Conservation (phyloP, 768 basidiomycete genomes). For the Dioszegia hungarica region DNA sequence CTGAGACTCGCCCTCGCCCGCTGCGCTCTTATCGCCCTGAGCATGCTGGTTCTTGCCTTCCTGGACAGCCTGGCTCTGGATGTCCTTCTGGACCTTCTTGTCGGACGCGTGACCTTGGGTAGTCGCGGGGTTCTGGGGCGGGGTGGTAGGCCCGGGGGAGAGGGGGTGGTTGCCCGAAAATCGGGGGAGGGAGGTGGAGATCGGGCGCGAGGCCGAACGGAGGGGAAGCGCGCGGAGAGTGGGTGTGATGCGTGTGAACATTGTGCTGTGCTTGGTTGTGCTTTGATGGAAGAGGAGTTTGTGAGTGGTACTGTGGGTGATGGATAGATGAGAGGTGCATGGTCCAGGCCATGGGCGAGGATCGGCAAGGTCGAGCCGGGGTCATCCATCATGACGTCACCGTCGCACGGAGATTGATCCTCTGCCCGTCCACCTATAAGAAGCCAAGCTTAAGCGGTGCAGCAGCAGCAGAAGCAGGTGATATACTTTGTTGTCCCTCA, state of each 20-base stretch:
- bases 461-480: too few relatives aligned
- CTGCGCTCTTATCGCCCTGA: conserved; percentile 15
- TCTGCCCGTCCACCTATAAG: too few relatives aligned
- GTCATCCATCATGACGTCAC: too few relatives aligned
- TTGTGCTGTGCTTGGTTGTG: conserved; percentile 5
- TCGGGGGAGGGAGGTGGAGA: conserved; percentile 5
- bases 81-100: conserved; percentile 39
- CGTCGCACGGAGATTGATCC: too few relatives aligned
- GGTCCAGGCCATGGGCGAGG: too few relatives aligned
- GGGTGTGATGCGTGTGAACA: neutral
- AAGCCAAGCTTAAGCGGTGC: too few relatives aligned
- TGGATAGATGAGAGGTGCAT: too few relatives aligned
- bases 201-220: neutral
- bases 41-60: conserved; percentile 12
- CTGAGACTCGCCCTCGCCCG: conserved; percentile 15
- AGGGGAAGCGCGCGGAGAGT: neutral
- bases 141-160: conserved; percentile 6
- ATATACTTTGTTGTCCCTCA: too few relatives aligned
- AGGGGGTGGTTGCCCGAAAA: neutral
- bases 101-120: conserved; percentile 39
- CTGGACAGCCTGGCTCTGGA: conserved; percentile 25
- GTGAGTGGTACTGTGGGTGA: too few relatives aligned
- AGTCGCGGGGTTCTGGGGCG: neutral
- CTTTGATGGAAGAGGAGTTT: conserved; percentile 5
- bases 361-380: too few relatives aligned